A percentile compares a stretch with the other conserved stretches of the same genome.
phyloP scores from a whole-genome alignment of 768 basidiomycete species.

The Mycena rebaudengoi region DNA sequence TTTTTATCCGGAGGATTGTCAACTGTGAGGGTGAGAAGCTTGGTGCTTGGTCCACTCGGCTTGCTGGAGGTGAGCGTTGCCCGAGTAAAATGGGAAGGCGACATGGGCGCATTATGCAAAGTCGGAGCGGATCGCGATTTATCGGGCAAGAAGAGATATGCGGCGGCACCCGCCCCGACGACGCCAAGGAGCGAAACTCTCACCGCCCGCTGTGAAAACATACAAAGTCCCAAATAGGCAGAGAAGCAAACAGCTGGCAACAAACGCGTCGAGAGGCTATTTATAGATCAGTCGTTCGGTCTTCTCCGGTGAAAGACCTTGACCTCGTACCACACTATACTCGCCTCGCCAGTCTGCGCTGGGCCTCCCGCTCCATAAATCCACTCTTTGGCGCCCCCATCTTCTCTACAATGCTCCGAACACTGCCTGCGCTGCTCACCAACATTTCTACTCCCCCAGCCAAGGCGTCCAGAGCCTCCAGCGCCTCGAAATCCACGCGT shows the following conservation, averaged over 20 bases:
- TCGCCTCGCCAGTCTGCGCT: too few relatives aligned
- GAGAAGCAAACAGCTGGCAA: conserved; percentile 2
- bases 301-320: background rate
- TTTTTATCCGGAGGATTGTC: conserved; percentile 46
- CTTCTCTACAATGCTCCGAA: conserved; percentile 9
- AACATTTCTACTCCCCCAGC: conserved; percentile 12
- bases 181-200: conserved; percentile 36
- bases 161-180: conserved; percentile 49
- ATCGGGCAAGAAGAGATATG: conserved; percentile 64
- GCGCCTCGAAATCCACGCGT: background rate
- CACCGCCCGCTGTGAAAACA: conserved; percentile 8
- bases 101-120: conserved; percentile 44
- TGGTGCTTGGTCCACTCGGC: conserved; percentile 63
- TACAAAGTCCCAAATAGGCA: background rate
- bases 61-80: conserved; percentile 64
- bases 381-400: background rate
- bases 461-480: background rate
- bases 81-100: conserved; percentile 65
- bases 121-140: conserved; percentile 55
- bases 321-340: conserved; percentile 7
- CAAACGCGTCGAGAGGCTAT: conserved; percentile 1
- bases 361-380: background rate
- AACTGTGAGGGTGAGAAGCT: conserved; percentile 68
- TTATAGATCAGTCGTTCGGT: background rate
- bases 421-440: background rate